Percentiles rank a stretch among this genome's conserved stretches.
phyloP scores from a whole-genome alignment of 169 alveolate genomes.

The Neospora caninum region DNA sequence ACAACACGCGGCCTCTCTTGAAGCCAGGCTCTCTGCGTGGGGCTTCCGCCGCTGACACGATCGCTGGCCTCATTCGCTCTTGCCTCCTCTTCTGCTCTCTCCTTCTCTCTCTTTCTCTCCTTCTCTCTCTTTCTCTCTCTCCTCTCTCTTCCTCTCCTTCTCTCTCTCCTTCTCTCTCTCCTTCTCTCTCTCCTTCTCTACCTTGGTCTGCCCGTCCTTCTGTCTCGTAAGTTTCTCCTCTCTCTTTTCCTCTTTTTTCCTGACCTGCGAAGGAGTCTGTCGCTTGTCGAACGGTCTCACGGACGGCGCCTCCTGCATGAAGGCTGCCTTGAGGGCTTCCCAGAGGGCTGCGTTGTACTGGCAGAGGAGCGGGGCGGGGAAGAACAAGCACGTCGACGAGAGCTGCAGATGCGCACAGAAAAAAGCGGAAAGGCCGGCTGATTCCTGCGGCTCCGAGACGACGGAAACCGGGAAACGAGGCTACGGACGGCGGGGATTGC shows the following conservation, averaged over 20 bases:
- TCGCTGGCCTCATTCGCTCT: too few species aligned
- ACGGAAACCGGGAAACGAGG: not conserved
- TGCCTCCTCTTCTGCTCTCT: too few species aligned
- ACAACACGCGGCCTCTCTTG: too few species aligned
- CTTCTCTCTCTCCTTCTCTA: not conserved
- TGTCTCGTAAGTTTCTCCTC: not conserved
- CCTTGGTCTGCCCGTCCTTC: not conserved
- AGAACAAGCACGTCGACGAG: not conserved
- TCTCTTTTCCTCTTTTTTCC: not conserved
- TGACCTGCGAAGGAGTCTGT: conserved; percentile 23
- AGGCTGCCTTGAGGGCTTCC: too few species aligned
- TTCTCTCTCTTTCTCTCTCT: too few species aligned
- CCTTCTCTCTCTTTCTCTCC: too few species aligned
- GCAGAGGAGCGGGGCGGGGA: not conserved
- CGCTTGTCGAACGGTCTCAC: conserved; percentile 8
- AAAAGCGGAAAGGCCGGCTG: not conserved
- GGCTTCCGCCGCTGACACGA: too few species aligned
- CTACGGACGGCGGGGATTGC: not conserved
- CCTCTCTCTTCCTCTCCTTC: not conserved
- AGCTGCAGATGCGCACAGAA: not conserved
- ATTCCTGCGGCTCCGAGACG: too few species aligned
- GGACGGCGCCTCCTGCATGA: not conserved
- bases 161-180: not conserved
- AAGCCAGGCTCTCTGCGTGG: too few species aligned
- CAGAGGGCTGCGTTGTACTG: not conserved